These are phyloP conservation scores for Claviceps digitariae DNA, from an alignment of 2,329 filamentous ascomycete species.

Conservation along the genomic window DNA sequence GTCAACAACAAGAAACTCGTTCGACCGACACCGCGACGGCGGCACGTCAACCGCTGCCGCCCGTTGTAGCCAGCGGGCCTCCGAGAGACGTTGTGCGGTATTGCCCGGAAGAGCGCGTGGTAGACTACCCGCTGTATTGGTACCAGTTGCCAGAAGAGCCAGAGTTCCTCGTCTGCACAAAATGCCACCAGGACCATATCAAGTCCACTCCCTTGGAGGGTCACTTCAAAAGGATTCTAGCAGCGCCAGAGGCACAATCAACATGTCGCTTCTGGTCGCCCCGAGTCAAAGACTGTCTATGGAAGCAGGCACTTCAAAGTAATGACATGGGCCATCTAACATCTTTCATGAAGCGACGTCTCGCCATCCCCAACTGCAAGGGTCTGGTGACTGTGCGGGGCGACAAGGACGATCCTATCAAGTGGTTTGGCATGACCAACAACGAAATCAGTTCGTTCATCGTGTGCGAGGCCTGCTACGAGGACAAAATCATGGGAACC, in stretches of 20 bases:
- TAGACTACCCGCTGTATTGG: conserved; percentile 20
- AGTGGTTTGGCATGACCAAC: conserved; percentile 19
- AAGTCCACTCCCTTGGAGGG: conserved; percentile 14
- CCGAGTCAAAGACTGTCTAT: conserved; percentile 21
- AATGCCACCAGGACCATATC: conserved; percentile 27
- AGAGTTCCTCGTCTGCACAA: conserved; percentile 24
- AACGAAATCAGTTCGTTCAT: conserved; percentile 20
- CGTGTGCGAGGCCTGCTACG: conserved; percentile 25
- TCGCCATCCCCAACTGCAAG: conserved; percentile 17
- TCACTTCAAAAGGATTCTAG: conserved; percentile 16
- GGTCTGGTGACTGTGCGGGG: conserved; percentile 9
- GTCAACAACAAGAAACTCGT: neutral
- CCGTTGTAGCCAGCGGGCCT: conserved; percentile 11
- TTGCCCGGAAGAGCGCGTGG: conserved; percentile 15
- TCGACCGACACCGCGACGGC: neutral
- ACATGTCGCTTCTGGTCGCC: conserved; percentile 17
- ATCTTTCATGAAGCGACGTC: conserved; percentile 16
- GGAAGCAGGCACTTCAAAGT: conserved; percentile 16
- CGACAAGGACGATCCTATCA: conserved; percentile 12
- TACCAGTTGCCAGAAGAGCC: conserved; percentile 15
- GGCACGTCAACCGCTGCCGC: neutral
- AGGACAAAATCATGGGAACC: conserved; percentile 17
- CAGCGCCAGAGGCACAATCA: conserved; percentile 16
- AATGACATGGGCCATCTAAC: conserved; percentile 14
- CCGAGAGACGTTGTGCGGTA: conserved; percentile 12